These are phyloP conservation scores for Leucocoprinus leucothites DNA, from an alignment of 768 basidiomycete species.

Conservation along the genomic window DNA sequence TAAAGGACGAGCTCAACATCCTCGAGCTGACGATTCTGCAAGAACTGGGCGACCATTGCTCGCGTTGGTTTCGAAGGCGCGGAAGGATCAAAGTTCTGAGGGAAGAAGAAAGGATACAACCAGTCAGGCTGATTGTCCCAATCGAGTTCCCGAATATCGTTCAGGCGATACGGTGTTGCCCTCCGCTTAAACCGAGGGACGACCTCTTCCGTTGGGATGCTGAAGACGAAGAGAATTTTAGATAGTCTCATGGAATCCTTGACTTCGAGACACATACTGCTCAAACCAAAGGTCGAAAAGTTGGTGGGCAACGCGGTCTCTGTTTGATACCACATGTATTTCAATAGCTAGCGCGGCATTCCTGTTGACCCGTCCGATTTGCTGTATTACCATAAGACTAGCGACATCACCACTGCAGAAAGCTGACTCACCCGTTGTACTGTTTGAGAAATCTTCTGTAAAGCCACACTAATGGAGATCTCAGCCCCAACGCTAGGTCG, in stretches of 20 bases:
- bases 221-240: slow-evolving; percentile 22
- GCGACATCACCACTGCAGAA: not conserved
- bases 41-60: slow-evolving; percentile 22
- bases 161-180: slow-evolving; percentile 37
- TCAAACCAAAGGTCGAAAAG: slow-evolving; percentile 67
- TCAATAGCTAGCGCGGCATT: slow-evolving; percentile 52
- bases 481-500: slow-evolving; percentile 43
- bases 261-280: slow-evolving; percentile 41
- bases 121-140: slow-evolving; percentile 26
- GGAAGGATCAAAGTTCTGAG: slow-evolving; percentile 4
- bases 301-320: slow-evolving; percentile 64
- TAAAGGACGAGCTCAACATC: slow-evolving; percentile 34
- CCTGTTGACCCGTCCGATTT: slow-evolving; percentile 56
- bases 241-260: no score
- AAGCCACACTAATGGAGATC: slow-evolving; percentile 55
- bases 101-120: slow-evolving; percentile 19
- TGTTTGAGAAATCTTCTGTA: slow-evolving; percentile 54
- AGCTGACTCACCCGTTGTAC: slow-evolving; percentile 44
- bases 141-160: slow-evolving; percentile 36
- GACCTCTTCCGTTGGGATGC: slow-evolving; percentile 45
- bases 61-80: slow-evolving; percentile 20
- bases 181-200: slow-evolving; percentile 46
- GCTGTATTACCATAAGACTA: slow-evolving; percentile 31
- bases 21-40: slow-evolving; percentile 20
- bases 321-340: slow-evolving; percentile 67